Evolutionary conservation across 352 stramenopile genomes (phyloP).

Genomic region (Pythium vanterpoolii): DNA sequence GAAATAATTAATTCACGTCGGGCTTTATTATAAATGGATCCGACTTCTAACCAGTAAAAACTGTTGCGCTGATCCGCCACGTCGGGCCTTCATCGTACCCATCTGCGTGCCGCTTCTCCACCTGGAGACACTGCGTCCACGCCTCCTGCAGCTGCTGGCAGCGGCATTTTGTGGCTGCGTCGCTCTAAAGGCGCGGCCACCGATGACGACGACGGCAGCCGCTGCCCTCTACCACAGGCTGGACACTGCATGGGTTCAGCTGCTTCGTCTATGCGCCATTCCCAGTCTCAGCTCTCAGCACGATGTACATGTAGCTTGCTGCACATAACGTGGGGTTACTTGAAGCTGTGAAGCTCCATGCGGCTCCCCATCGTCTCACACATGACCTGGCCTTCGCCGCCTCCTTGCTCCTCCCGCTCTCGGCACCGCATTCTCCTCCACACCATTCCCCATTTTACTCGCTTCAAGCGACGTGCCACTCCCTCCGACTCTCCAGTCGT

Average conservation of each 20-base stretch:
- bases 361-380: background rate
- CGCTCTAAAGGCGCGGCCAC: background rate
- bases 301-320: no score
- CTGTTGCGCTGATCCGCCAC: background rate
- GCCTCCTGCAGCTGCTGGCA: background rate
- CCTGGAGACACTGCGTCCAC: background rate
- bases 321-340: no score
- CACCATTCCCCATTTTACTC: conserved; percentile 6
- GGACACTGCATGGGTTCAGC: no score
- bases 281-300: no score
- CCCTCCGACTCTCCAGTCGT: no score
- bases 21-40: no score
- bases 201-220: background rate
- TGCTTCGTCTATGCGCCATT: no score
- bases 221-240: no score
- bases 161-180: background rate
- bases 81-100: background rate
- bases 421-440: background rate
- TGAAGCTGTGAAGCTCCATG: no score
- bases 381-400: background rate
- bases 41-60: background rate
- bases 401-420: background rate
- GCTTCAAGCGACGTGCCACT: conserved; percentile 6
- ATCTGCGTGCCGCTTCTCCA: background rate
- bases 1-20: no score